Percentiles rank a stretch among this genome's conserved stretches.
These are phyloP conservation scores for Jamesozyma jinghongensis DNA, from an alignment of 805 yeast genomes.

Conservation along the genomic window DNA sequence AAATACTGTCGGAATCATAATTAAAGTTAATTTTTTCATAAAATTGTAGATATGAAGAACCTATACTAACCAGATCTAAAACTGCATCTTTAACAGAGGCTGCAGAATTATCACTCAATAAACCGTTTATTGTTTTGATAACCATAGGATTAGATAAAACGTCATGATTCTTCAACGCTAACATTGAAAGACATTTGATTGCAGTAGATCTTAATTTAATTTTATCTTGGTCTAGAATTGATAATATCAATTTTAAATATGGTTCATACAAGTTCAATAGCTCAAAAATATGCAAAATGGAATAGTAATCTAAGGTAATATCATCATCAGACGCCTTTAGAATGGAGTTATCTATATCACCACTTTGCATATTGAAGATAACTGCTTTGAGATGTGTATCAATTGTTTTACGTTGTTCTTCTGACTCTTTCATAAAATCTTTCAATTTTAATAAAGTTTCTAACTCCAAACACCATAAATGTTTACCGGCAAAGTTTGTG, in stretches of 20 bases:
- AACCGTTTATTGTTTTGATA: slow-evolving; percentile 41
- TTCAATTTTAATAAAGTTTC: slow-evolving; percentile 9
- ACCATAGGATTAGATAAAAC: slow-evolving; percentile 44
- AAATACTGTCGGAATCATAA: slow-evolving; percentile 49
- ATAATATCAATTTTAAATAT: slow-evolving; percentile 42
- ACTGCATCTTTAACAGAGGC: slow-evolving; percentile 72
- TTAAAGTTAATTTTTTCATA: slow-evolving; percentile 38
- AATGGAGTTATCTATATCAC: too few relatives aligned
- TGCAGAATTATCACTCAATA: slow-evolving; percentile 54
- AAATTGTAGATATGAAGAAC: slow-evolving; percentile 33
- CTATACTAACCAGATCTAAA: slow-evolving; percentile 49
- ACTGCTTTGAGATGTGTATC: not conserved
- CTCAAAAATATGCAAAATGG: slow-evolving; percentile 18
- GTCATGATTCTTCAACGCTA: slow-evolving; percentile 45
- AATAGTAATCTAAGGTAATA: slow-evolving; percentile 12
- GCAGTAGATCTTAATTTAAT: slow-evolving; percentile 54
- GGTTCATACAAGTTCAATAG: slow-evolving; percentile 38
- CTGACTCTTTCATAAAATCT: slow-evolving; percentile 11
- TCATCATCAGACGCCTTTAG: slow-evolving; percentile 1
- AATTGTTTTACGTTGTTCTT: slow-evolving; percentile 1
- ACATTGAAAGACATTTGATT: slow-evolving; percentile 47
- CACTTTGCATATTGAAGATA: not conserved
- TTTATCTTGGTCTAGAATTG: slow-evolving; percentile 40
- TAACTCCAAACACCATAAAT: slow-evolving; percentile 15
- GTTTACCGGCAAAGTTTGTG: slow-evolving; percentile 3